Percentiles rank a stretch among this genome's conserved stretches.
These are phyloP conservation scores for Pezicula carpinea DNA, from an alignment of 2,329 filamentous ascomycete species.

Conservation along the genomic window DNA sequence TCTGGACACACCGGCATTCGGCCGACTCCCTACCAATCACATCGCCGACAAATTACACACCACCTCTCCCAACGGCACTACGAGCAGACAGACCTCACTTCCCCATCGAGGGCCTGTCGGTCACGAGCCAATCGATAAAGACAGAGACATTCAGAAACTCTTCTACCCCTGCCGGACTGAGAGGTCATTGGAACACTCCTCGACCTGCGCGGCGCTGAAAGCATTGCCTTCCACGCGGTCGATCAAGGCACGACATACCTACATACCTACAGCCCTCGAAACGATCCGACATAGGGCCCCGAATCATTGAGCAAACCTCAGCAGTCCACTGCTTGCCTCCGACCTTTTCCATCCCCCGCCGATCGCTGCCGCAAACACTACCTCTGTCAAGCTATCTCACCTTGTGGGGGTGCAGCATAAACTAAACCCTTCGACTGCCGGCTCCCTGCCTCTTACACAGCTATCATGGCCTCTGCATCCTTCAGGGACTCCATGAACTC, in stretches of 20 bases:
- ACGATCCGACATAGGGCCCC: neutral
- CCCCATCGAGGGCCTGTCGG: constrained; percentile 11
- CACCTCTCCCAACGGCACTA: neutral
- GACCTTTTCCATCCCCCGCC: constrained; percentile 7
- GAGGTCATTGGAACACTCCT: constrained; percentile 31
- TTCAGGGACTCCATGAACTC: constrained; percentile 96
- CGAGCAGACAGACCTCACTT: neutral
- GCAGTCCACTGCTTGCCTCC: constrained; percentile 6
- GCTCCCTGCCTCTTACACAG: constrained; percentile 6
- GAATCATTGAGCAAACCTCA: constrained; percentile 41
- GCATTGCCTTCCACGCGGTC: constrained; percentile 22
- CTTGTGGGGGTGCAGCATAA: constrained; percentile 10
- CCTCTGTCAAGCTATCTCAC: constrained; percentile 5
- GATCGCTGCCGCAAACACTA: constrained; percentile 4
- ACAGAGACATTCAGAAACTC: neutral
- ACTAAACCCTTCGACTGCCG: constrained; percentile 18
- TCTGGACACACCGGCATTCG: neutral
- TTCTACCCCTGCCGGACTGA: neutral
- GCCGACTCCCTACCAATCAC: constrained; percentile 9
- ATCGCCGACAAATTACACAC: neutral
- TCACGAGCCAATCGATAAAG: constrained; percentile 3
- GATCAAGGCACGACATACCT: constrained; percentile 27
- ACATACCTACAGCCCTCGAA: constrained; percentile 16
- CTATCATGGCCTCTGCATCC: constrained; percentile 74
- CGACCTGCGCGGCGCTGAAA: constrained; percentile 7